These are phyloP conservation scores for Talaromyces sp. DNA, from an alignment of 2,329 filamentous ascomycete genomes.

Conservation along the genomic window DNA sequence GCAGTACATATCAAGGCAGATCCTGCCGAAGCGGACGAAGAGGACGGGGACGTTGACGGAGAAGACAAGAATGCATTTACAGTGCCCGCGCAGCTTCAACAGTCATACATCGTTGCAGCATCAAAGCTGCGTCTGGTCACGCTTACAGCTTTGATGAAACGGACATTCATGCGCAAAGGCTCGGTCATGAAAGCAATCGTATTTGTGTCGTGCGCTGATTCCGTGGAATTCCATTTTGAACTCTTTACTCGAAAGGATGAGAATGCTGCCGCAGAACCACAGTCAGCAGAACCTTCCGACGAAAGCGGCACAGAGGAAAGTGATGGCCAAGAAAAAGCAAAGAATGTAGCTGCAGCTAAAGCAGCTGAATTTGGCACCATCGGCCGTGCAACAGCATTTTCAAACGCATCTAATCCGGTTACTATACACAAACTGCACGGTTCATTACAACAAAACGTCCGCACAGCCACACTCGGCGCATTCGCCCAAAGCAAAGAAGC, in stretches of 20 bases:
- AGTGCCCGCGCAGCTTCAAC: conserved; percentile 88
- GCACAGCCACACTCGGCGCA: conserved; percentile 77
- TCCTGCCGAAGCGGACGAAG: conserved; percentile 52
- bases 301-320: conserved; percentile 23
- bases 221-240: conserved; percentile 94
- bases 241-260: conserved; percentile 56
- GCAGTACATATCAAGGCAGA: conserved; percentile 79
- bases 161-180: conserved; percentile 80
- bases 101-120: conserved; percentile 81
- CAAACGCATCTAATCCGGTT: conserved; percentile 72
- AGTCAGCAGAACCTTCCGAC: conserved; percentile 22
- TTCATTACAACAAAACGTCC: conserved; percentile 79
- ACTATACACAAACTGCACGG: conserved; percentile 84
- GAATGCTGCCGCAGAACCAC: conserved; percentile 25
- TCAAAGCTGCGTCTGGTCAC: conserved; percentile 89
- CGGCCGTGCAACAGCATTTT: conserved; percentile 65
- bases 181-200: conserved; percentile 96
- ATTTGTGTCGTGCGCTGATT: conserved; percentile 95
- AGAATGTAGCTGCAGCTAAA: conserved; percentile 20
- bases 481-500: conserved; percentile 72
- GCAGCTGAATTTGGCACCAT: conserved; percentile 38
- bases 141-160: conserved; percentile 76
- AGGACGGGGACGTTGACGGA: conserved; percentile 44
- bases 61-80: conserved; percentile 61
- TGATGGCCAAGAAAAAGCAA: conserved; percentile 17